Evolutionary conservation across 345 rosid species (phyloP).

Genomic region (Moringa oleifera): DNA sequence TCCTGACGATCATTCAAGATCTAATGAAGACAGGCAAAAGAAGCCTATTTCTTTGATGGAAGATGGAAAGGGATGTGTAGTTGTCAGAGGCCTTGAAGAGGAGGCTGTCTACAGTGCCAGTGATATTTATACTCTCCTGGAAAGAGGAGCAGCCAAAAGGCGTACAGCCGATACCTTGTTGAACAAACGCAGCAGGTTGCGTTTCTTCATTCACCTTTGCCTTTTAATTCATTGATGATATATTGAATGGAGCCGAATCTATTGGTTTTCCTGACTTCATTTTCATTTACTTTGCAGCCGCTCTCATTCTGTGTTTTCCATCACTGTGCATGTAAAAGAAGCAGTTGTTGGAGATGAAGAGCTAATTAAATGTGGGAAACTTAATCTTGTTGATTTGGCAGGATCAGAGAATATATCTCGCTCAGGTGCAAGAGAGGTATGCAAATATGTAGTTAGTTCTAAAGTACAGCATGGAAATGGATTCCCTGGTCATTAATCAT

Average conservation of each 20-base stretch:
- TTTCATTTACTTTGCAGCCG: constrained; percentile 44
- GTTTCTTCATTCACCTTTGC: neutral
- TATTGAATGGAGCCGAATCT: neutral
- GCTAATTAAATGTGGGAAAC: constrained; percentile 91
- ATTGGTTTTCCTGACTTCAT: constrained; percentile 6
- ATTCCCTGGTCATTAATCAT: no score
- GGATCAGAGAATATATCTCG: constrained; percentile 94
- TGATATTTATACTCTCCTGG: constrained; percentile 76
- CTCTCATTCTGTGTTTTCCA: constrained; percentile 91
- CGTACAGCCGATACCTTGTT: constrained; percentile 86
- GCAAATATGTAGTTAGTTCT: neutral
- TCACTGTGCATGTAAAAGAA: constrained; percentile 74
- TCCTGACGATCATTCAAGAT: constrained; percentile 58
- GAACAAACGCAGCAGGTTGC: constrained; percentile 82
- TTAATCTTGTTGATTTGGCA: constrained; percentile 96
- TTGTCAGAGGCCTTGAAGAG: constrained; percentile 90
- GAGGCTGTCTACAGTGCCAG: constrained; percentile 88
- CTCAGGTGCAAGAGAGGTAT: constrained; percentile 81
- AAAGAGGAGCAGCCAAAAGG: constrained; percentile 76
- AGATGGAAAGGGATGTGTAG: constrained; percentile 88
- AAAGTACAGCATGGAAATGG: neutral
- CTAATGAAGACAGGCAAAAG: constrained; percentile 65
- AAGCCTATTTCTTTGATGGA: constrained; percentile 86
- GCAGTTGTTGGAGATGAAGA: constrained; percentile 83
- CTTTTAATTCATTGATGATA: neutral